Conservation (phyloP, 176 grass and related monocot genomes). For the Rhipidocladum racemiflorum region DNA sequence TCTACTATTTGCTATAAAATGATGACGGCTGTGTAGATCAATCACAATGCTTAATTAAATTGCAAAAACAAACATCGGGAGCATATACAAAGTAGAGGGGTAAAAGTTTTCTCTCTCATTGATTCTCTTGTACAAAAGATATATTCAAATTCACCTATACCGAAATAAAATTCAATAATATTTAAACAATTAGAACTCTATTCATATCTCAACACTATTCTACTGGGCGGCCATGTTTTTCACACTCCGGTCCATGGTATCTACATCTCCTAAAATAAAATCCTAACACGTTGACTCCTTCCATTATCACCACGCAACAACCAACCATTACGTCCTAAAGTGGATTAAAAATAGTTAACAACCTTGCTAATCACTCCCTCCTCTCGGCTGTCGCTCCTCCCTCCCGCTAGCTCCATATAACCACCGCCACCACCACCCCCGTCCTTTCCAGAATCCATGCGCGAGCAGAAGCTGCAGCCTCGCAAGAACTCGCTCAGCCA, state of each 20-base stretch:
- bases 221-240: neutral
- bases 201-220: too few species aligned
- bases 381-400: neutral
- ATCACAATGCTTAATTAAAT: too few species aligned
- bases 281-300: constrained; percentile 26
- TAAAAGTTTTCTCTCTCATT: too few species aligned
- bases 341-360: neutral
- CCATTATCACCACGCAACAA: constrained; percentile 4
- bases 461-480: neutral
- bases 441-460: neutral
- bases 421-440: neutral
- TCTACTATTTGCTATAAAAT: too few species aligned
- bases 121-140: too few species aligned
- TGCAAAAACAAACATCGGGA: too few species aligned
- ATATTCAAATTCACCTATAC: too few species aligned
- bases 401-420: constrained; percentile 26
- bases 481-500: neutral
- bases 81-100: too few species aligned
- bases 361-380: neutral
- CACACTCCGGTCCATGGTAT: neutral
- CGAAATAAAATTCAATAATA: too few species aligned
- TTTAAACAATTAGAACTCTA: too few species aligned
- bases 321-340: neutral
- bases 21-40: too few species aligned
- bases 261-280: neutral